Evolutionary conservation across 768 basidiomycete species (phyloP), one percentile per base, ranked within the genome.

Genomic region (Clitopilus hobsonii): DNA sequence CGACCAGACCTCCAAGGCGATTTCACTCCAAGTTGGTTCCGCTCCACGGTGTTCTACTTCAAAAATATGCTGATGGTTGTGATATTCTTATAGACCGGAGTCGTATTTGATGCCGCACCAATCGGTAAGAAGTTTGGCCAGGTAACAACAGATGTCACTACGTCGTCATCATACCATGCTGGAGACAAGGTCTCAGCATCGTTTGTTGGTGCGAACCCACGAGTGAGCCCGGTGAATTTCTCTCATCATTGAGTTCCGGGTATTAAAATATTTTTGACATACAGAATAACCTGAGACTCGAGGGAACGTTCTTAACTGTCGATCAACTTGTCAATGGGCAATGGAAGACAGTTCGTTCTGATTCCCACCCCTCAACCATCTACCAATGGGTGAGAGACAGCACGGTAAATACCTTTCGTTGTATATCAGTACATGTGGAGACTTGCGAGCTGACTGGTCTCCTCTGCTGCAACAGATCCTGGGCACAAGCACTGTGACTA

Each of bases 151-250:
- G 80, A 90, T 64, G 86, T 86, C 49, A 65, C 71, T 10, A 67
- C 69, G 0, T 65, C 59, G 29, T 65, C 75, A 5, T 56, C 79
- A 6, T 91, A 88, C 67, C 65, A 61, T 32, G 75, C 71, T 6
- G 85, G 86, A 13, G 75, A 84, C 28, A 84, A 74, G 3, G 89
- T 89, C 54, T 64, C 65, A 8, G 85, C 79, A 13, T 72, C 75
- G 51, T 91, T 91, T 58, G 83, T 87, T 49, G 89, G 88, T 45
- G 89, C 89, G 38, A 88, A 89, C 65, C 90, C 89, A 0, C 75
- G 89, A 69, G 88, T 89, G 59, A 58, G 32, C 13, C n/a, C 32
- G 13, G 32, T 36, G 13, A 36, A 36, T 36, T 14, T 36, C 32
- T 3, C n/a, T n/a, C n/a, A n/a, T n/a, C 32, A 3, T 36, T n/a